Conservation (phyloP, 78 protist species). For the Planoprotostelium fungivorum region DNA sequence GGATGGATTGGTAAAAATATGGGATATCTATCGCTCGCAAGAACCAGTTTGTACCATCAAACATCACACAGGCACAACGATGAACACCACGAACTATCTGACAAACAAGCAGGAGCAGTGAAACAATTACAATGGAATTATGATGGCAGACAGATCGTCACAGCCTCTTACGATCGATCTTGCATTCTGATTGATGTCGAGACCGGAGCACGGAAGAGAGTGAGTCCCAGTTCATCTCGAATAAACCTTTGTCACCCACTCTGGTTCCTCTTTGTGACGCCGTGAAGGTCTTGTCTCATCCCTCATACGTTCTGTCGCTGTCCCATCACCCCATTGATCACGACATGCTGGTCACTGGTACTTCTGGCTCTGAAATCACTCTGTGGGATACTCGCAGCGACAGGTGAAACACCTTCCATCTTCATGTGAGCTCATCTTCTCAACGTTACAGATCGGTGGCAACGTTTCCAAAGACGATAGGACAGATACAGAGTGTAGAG, state of each 20-base stretch:
- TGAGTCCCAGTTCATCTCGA: too few relatives aligned
- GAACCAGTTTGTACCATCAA: not conserved
- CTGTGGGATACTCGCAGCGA: not conserved
- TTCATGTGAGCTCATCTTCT: not conserved
- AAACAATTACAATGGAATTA: slow-evolving; percentile 4
- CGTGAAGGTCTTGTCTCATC: not conserved
- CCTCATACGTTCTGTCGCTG: not conserved
- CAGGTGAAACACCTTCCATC: not conserved
- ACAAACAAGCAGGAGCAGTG: not conserved
- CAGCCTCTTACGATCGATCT: not conserved
- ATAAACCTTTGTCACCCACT: too few relatives aligned
- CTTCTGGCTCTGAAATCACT: not conserved
- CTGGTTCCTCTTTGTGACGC: too few relatives aligned
- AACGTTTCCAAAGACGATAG: not conserved
- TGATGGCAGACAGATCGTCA: not conserved
- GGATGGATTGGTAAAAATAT: not conserved
- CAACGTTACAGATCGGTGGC: not conserved
- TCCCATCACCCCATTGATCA: not conserved
- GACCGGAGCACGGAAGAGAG: not conserved
- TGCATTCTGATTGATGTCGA: not conserved
- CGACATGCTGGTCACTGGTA: not conserved
- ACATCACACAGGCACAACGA: not conserved
- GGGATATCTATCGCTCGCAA: not conserved
- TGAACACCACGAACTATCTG: not conserved
- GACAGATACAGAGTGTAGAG: not conserved